Evolutionary conservation across 225 moss, liverwort and hornwort genomes (phyloP), one percentile per base, ranked within the genome.

Genomic region (Antitrichia curtipendula): DNA sequence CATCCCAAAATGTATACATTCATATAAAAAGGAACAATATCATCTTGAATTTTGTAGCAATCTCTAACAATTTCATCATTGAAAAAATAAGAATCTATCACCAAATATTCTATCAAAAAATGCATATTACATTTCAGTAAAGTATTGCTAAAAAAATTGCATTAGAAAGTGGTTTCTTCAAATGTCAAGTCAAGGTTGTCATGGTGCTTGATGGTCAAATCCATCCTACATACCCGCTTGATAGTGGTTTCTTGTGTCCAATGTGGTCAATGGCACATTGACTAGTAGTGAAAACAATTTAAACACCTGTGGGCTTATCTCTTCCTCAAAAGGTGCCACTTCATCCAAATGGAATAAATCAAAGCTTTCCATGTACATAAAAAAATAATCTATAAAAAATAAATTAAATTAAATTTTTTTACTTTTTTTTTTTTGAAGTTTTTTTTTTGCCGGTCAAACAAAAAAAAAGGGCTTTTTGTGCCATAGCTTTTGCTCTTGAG

Each of bases 221-320:
- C 11, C 6, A 4, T 36, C 8, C 2, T 20, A 10, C 10, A 20
- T 6, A 36, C 6, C 1, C 1, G 2, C 16, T 8, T 63, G 5
- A 20, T 65, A 65, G 36, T 36, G 1, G 10, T 10, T 10, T 20
- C 10, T 34, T 10, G 20, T 65, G 10, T 65, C 11, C 3, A 65
- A 66, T 66, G n/a, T n/a, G 5, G 20, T 66, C 18, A 18, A 11
- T 21, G 31, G 62, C 11, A 66, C 21, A 0, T 66, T n/a, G n/a
- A 66, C 12, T 66, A 34, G 63, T 9, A 64, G 5, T 17, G 1
- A 17, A 7, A 4, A 16, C 10, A 64, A 64, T 64, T 62, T 31
- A 62, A 32, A 32, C 16, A 16, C 8, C 32, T 16, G 8, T 62
- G 2, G 32, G 32, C 31, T 62, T 61, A 61, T 62, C 2, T 16